Base-by-base conservation (phyloP, 805 yeast genomes). In the Yamadazyma insecticola region DNA sequence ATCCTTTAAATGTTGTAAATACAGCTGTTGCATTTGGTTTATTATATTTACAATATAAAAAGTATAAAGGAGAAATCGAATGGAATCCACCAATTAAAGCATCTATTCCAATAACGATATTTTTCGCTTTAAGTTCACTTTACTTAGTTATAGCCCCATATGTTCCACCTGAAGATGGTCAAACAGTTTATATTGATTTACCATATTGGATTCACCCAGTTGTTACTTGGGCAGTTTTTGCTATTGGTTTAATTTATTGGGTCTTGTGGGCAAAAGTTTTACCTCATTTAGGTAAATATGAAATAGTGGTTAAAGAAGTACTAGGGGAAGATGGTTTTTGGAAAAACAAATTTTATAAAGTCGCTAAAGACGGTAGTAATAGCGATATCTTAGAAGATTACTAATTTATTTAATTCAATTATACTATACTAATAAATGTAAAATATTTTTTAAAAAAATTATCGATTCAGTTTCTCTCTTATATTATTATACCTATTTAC, bases 121-220 rank as follows among this genome's bases (percentile, higher is more conserved):
- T 81, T 63, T 84, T 84, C 55, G 63, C 71, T 31, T 55, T 83
- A 31, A 67, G 85, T 7, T 78, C 85, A 9, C 45, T 80, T 18
- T 84, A 82, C 51, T 64, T 84, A 47, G 69, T 82, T 32, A 72
- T 75, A 35, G 89, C 90, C 19, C 94, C 94, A 29, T 84, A 81
- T 51, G 69, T 84, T 39, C 87, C 92, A 26, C 94, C 94, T 28
- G 50, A 66, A 13, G 64, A 48, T 13, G 83, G 80, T 21, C 80
- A 81, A 57, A 65, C 70, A 22, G 88, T 84, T 32, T 84, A 84
- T 65, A 55, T 74, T n/a, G 43, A 53, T 29, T 61, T 84, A 47
- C 94, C 94, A 17, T 84, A 84, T 60, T 84, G 76, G 69, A 67
- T 78, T 35, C 89, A 82, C 53, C 78, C 87, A 51, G 92, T 83